Conservation (phyloP, 495 filamentous ascomycete species). For the Penicillium psychrofluorescens region DNA sequence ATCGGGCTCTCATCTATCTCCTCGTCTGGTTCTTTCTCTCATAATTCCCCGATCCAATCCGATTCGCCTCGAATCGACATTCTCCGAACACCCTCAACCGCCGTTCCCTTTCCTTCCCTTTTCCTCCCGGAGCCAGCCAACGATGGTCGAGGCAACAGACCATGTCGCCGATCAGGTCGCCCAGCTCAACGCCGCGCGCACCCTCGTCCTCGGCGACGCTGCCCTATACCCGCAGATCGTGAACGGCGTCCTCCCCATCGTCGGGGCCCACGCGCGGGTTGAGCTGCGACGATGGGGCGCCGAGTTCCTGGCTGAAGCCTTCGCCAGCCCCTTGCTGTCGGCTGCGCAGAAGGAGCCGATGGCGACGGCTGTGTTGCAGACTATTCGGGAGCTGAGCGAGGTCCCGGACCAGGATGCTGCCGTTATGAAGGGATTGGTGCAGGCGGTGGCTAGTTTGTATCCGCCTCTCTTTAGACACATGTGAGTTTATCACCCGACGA, state of each 20-base stretch:
- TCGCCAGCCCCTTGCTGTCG: conserved; percentile 74
- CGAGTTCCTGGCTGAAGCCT: conserved; percentile 93
- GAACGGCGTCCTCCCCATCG: conserved; percentile 80
- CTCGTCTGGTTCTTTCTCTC: not conserved
- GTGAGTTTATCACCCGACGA: conserved; percentile 50
- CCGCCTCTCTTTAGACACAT: conserved; percentile 84
- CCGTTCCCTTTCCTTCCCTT: not conserved
- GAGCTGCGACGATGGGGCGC: conserved; percentile 92
- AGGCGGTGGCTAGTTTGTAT: conserved; percentile 84
- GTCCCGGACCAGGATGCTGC: conserved; percentile 63
- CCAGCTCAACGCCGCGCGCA: conserved; percentile 81
- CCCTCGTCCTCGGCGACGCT: conserved; percentile 76
- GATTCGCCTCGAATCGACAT: not conserved
- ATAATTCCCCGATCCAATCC: not conserved
- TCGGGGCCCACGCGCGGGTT: conserved; percentile 62
- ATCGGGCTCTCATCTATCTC: too few species aligned
- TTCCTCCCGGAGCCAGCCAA: conserved; percentile 7
- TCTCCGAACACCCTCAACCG: not conserved
- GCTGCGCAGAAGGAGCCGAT: conserved; percentile 69
- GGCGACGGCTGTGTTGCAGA: conserved; percentile 63
- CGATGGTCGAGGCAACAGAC: conserved; percentile 40
- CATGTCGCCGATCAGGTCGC: conserved; percentile 66
- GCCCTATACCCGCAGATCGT: conserved; percentile 84
- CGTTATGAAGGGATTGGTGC: conserved; percentile 72
- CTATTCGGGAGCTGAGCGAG: conserved; percentile 65